Conservation (phyloP, 345 rosid species). For the Conringia planisiliqua region DNA sequence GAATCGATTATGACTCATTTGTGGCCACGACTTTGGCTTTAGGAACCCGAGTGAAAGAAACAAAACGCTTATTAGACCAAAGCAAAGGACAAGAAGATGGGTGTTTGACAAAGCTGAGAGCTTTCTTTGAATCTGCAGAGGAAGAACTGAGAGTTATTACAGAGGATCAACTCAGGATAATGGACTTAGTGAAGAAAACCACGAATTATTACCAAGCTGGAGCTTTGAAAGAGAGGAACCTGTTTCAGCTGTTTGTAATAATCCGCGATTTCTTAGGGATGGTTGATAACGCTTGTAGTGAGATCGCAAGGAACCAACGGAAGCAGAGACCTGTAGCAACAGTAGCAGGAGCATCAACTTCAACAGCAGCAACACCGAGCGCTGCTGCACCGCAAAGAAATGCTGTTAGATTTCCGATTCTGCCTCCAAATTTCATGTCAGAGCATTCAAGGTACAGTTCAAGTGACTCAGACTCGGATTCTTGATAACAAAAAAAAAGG, state of each 20-base stretch:
- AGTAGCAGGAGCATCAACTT: constrained; percentile 17
- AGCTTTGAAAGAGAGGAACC: constrained; percentile 47
- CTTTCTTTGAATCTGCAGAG: constrained; percentile 56
- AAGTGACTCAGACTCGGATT: constrained; percentile 60
- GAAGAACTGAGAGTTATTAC: constrained; percentile 46
- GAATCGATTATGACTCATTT: constrained; percentile 49
- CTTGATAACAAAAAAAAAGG: constrained; percentile 29
- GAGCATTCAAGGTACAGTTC: constrained; percentile 53
- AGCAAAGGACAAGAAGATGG: constrained; percentile 37
- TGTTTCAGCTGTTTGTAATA: constrained; percentile 64
- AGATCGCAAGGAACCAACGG: constrained; percentile 61
- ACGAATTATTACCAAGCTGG: constrained; percentile 80
- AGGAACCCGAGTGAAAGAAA: constrained; percentile 45
- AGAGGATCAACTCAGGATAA: constrained; percentile 51
- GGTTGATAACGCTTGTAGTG: constrained; percentile 76
- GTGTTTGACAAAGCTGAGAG: constrained; percentile 53
- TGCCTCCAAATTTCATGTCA: constrained; percentile 61
- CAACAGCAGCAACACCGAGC: constrained; percentile 1
- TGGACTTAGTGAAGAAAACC: constrained; percentile 66
- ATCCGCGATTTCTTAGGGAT: constrained; percentile 68
- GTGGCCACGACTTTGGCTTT: constrained; percentile 47
- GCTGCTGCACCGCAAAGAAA: constrained; percentile 25
- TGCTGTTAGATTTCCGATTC: constrained; percentile 55
- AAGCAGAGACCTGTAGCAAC: constrained; percentile 37
- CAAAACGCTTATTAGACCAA: constrained; percentile 37